Percentiles rank a stretch among this genome's conserved stretches.
These are phyloP conservation scores for Diaporthe ilicicola DNA, from an alignment of 2,329 filamentous ascomycete species.

Conservation along the genomic window DNA sequence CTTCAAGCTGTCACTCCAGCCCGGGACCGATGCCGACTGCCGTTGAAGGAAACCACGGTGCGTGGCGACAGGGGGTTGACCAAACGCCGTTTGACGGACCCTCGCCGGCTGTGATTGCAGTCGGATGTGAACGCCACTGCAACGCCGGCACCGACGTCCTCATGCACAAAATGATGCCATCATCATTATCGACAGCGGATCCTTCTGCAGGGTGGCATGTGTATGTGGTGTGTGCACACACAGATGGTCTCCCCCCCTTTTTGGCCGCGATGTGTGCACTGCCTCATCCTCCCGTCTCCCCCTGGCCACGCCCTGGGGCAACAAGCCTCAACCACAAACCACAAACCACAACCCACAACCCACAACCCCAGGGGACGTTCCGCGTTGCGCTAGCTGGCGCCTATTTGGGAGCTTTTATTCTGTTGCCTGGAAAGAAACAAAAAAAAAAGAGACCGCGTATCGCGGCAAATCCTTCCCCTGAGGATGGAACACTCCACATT, in stretches of 20 bases:
- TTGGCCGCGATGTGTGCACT: not conserved
- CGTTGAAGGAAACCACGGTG: not conserved
- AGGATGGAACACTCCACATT: not conserved
- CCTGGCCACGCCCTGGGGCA: not conserved
- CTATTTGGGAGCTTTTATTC: slow-evolving; percentile 3
- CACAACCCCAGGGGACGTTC: not conserved
- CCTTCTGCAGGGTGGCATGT: slow-evolving; percentile 1
- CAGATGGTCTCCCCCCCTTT: not conserved
- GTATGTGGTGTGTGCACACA: not conserved
- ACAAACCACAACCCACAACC: not conserved
- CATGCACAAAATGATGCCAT: too few species aligned
- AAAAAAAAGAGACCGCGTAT: not conserved
- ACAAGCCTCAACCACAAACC: not conserved
- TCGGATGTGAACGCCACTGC: slow-evolving; percentile 5
- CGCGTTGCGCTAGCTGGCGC: slow-evolving; percentile 15
- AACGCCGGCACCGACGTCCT: not conserved
- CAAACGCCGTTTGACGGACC: not conserved
- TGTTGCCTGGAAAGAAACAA: slow-evolving; percentile 6
- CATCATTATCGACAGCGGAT: slow-evolving; percentile 9
- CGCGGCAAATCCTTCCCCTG: slow-evolving; percentile 8
- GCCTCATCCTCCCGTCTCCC: slow-evolving; percentile 27
- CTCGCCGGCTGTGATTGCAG: not conserved
- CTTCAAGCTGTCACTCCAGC: slow-evolving; percentile 1
- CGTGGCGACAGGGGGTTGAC: too few species aligned
- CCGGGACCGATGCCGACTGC: not conserved